A percentile compares a stretch with the other conserved stretches of the same genome.
These are phyloP conservation scores for Pterocarpus santalinus DNA, from an alignment of 306 rosid species.

Conservation along the genomic window DNA sequence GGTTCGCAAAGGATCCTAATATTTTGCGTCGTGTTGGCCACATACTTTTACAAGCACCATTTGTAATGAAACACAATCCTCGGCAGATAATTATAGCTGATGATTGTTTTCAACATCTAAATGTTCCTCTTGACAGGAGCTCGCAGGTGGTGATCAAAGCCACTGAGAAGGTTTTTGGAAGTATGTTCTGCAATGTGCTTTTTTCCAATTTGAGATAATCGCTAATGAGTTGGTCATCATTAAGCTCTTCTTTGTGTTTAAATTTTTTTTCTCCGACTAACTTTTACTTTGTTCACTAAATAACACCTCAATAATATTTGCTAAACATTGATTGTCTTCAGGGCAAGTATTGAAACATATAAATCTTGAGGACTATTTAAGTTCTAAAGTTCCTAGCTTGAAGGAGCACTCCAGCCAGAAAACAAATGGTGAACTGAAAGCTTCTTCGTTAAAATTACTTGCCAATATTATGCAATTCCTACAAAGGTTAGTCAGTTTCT, in stretches of 20 bases:
- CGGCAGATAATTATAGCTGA: constrained; percentile 83
- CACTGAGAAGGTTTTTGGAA: constrained; percentile 87
- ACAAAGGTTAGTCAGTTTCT: constrained; percentile 73
- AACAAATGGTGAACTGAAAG: constrained; percentile 73
- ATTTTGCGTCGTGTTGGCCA: constrained; percentile 83
- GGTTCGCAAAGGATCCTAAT: constrained; percentile 90
- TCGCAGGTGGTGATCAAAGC: constrained; percentile 85
- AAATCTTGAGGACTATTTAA: constrained; percentile 73
- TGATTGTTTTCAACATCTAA: constrained; percentile 86
- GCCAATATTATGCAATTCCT: constrained; percentile 69
- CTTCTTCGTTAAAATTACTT: constrained; percentile 64
- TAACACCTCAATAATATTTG: constrained; percentile 33
- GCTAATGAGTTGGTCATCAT: constrained; percentile 11
- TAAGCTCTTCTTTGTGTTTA: constrained; percentile 7
- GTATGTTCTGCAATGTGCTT: constrained; percentile 61
- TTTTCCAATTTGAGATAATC: constrained; percentile 28
- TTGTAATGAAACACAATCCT: constrained; percentile 71
- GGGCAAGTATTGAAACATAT: constrained; percentile 91
- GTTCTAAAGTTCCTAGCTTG: constrained; percentile 86
- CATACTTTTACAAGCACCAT: constrained; percentile 83
- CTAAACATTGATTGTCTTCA: constrained; percentile 49
- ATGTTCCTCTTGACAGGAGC: constrained; percentile 77
- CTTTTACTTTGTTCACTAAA: constrained; percentile 14
- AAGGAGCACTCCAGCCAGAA: constrained; percentile 58
- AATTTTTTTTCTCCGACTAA: background rate